phyloP scores from a whole-genome alignment of 2,329 filamentous ascomycete species.

The Sphaerulina populicola region DNA sequence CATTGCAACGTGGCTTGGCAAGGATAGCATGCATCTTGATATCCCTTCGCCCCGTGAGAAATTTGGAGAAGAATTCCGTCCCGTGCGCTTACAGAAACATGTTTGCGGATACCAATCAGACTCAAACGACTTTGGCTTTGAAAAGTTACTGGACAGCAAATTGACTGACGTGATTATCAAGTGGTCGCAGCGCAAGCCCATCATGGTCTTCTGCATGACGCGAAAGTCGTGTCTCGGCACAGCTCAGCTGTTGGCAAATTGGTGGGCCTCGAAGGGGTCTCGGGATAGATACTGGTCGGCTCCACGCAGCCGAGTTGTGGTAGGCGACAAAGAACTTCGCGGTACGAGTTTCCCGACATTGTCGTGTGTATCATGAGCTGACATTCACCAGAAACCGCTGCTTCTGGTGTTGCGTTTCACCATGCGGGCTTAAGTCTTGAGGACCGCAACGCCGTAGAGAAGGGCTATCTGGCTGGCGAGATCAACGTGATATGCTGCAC shows the following conservation, averaged over 20 bases:
- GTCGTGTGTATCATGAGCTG: not conserved
- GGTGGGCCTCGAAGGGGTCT: conserved; percentile 50
- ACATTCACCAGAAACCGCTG: not conserved
- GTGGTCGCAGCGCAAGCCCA: conserved; percentile 63
- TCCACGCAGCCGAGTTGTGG: conserved; percentile 45
- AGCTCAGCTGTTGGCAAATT: conserved; percentile 57
- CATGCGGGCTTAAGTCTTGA: conserved; percentile 62
- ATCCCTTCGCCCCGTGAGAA: conserved; percentile 58
- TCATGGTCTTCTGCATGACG: conserved; percentile 77
- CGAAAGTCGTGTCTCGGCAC: conserved; percentile 61
- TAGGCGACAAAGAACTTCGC: conserved; percentile 54
- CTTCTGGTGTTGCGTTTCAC: conserved; percentile 66
- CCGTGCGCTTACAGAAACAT: conserved; percentile 66
- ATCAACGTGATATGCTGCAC: conserved; percentile 79
- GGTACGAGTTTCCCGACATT: conserved; percentile 32
- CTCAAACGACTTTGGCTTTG: conserved; percentile 68
- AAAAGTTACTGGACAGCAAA: conserved; percentile 58
- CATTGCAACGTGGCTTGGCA: conserved; percentile 71
- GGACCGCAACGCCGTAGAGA: conserved; percentile 61
- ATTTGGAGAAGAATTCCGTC: conserved; percentile 73
- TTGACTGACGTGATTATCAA: conserved; percentile 58
- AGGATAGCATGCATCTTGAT: conserved; percentile 50
- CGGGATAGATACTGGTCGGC: conserved; percentile 55
- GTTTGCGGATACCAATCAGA: conserved; percentile 62
- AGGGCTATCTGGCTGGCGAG: conserved; percentile 59